A percentile compares a stretch with the other conserved stretches of the same genome.
phyloP scores from a whole-genome alignment of 768 basidiomycete species.

The Leucocoprinus sp. region DNA sequence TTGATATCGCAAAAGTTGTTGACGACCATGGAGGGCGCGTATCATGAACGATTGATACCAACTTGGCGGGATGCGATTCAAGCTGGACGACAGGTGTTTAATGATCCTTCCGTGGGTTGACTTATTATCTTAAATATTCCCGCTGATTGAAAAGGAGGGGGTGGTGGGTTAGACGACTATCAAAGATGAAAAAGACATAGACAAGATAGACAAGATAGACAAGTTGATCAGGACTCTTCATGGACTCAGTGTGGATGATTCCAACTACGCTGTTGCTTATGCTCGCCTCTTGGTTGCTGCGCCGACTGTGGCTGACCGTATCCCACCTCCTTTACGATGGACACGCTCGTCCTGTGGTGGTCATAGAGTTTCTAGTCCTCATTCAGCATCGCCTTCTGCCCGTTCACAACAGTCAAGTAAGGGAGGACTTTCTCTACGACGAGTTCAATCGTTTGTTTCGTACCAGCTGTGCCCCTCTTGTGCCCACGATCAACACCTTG shows the following conservation, averaged over 20 bases:
- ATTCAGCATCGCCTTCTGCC: neutral
- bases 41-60: neutral
- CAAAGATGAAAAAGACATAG: neutral
- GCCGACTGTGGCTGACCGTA: constrained; percentile 6
- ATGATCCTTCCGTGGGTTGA: neutral
- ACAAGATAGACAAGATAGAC: too few relatives aligned
- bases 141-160: too few relatives aligned
- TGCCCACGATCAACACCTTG: neutral
- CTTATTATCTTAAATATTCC: too few relatives aligned
- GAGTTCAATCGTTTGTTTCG: constrained; percentile 3
- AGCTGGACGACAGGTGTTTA: neutral
- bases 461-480: constrained; percentile 1
- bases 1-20: neutral
- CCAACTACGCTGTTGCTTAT: constrained; percentile 5
- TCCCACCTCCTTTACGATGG: constrained; percentile 1
- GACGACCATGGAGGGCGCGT: neutral
- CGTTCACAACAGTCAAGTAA: neutral
- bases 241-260: neutral
- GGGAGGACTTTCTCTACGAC: neutral
- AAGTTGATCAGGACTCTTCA: neutral
- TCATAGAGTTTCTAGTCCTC: neutral
- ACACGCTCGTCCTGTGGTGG: neutral
- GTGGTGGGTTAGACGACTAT: neutral
- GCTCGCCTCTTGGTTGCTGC: constrained; percentile 2
- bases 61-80: neutral